These are phyloP conservation scores for Salix exigua DNA, from an alignment of 345 rosid species.

Conservation along the genomic window DNA sequence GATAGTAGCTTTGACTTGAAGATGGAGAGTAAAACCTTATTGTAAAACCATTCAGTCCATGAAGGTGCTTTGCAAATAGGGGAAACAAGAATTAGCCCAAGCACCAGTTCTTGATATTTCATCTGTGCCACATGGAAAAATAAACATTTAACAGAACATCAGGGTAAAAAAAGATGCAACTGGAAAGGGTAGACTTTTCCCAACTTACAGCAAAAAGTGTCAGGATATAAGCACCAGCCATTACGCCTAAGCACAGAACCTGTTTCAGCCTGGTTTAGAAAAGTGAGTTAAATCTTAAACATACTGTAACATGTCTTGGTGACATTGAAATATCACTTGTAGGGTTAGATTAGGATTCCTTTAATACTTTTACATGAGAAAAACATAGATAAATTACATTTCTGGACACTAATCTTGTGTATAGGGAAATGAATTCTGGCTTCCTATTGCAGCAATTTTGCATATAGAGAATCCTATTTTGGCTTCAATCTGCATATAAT, in stretches of 20 bases:
- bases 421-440: no score
- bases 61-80: slow-evolving; percentile 64
- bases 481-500: no score
- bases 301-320: neutral
- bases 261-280: slow-evolving; percentile 37
- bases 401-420: no score
- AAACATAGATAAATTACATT: no score
- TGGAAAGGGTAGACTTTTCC: neutral
- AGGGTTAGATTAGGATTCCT: no score
- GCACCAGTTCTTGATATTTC: slow-evolving; percentile 50
- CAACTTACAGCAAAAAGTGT: slow-evolving; percentile 58
- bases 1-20: neutral
- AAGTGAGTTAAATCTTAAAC: neutral
- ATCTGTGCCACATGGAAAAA: slow-evolving; percentile 38
- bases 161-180: neutral
- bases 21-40: slow-evolving; percentile 42
- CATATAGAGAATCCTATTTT: no score
- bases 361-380: no score
- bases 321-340: no score
- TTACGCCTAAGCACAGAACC: slow-evolving; percentile 63
- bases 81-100: slow-evolving; percentile 59
- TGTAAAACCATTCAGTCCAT: slow-evolving; percentile 70
- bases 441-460: no score
- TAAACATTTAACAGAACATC: neutral
- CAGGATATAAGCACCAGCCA: slow-evolving; percentile 64